These are phyloP conservation scores for Globisporangium spiculum DNA, from an alignment of 352 stramenopile genomes.

Conservation along the genomic window DNA sequence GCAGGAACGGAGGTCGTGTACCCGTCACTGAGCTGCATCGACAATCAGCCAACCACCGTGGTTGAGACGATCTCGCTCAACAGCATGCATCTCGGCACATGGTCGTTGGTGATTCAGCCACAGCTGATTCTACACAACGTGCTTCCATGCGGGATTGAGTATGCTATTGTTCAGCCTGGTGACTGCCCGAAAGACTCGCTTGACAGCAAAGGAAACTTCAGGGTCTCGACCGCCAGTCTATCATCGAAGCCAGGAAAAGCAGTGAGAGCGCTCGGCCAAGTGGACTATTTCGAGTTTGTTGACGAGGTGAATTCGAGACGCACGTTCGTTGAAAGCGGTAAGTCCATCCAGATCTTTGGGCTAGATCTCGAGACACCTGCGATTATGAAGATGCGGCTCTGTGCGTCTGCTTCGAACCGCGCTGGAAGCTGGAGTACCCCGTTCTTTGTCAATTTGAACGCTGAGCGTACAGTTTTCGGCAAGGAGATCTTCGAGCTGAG, in stretches of 20 bases:
- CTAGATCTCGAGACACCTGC: slow-evolving; percentile 62
- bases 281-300: slow-evolving; percentile 75
- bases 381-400: slow-evolving; percentile 78
- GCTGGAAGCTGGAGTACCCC: slow-evolving; percentile 50
- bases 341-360: slow-evolving; percentile 79
- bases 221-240: slow-evolving; percentile 24
- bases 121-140: slow-evolving; percentile 83
- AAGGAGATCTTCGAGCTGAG: slow-evolving; percentile 53
- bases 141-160: slow-evolving; percentile 79
- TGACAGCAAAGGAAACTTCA: slow-evolving; percentile 58
- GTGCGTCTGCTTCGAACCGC: slow-evolving; percentile 48
- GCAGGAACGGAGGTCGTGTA: slow-evolving; percentile 69
- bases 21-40: slow-evolving; percentile 66
- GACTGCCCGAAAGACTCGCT: slow-evolving; percentile 68
- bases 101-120: slow-evolving; percentile 78
- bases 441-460: slow-evolving; percentile 61
- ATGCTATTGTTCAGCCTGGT: slow-evolving; percentile 70
- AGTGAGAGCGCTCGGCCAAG: slow-evolving; percentile 44
- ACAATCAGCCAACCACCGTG: slow-evolving; percentile 79
- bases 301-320: slow-evolving; percentile 75
- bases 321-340: slow-evolving; percentile 76
- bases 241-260: slow-evolving; percentile 45
- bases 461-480: slow-evolving; percentile 46
- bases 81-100: slow-evolving; percentile 49
- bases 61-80: slow-evolving; percentile 76